A percentile compares a stretch with the other conserved stretches of the same genome.
Evolutionary conservation across 2,329 filamentous ascomycete genomes (phyloP).

Genomic region (Colletotrichum destructivum): DNA sequence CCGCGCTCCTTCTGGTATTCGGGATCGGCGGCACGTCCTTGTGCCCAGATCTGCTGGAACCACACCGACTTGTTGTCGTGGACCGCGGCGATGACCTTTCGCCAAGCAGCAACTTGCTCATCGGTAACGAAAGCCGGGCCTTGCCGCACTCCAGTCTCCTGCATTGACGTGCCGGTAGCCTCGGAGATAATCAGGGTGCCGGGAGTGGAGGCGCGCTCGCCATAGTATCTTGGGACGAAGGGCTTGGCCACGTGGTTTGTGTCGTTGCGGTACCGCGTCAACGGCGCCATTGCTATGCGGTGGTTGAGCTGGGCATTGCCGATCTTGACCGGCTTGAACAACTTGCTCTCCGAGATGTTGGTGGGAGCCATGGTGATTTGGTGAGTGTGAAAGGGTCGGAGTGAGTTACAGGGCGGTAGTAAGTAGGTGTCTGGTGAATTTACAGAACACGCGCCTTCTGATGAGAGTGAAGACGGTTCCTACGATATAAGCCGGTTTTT

Average conservation of each 20-base stretch:
- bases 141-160: conserved; percentile 42
- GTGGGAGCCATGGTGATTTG: conserved; percentile 4
- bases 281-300: conserved; percentile 33
- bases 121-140: conserved; percentile 63
- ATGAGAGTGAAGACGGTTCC: too few relatives aligned
- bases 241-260: conserved; percentile 37
- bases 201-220: conserved; percentile 58
- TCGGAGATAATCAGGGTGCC: conserved; percentile 55
- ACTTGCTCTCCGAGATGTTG: conserved; percentile 18
- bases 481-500: not conserved
- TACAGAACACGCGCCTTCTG: not conserved
- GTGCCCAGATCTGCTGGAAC: conserved; percentile 45
- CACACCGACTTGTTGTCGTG: conserved; percentile 49
- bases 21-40: conserved; percentile 36
- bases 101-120: conserved; percentile 46
- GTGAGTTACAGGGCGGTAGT: too few relatives aligned
- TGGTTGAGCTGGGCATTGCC: conserved; percentile 30
- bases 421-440: too few relatives aligned
- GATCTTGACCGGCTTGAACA: conserved; percentile 34
- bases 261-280: conserved; percentile 38
- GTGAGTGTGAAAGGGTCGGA: not conserved
- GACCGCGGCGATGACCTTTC: conserved; percentile 46
- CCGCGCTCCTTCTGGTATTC: conserved; percentile 32
- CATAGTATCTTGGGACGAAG: conserved; percentile 48
- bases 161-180: conserved; percentile 47